phyloP scores from a whole-genome alignment of 768 basidiomycete species.

The Suillus cothurnatus region DNA sequence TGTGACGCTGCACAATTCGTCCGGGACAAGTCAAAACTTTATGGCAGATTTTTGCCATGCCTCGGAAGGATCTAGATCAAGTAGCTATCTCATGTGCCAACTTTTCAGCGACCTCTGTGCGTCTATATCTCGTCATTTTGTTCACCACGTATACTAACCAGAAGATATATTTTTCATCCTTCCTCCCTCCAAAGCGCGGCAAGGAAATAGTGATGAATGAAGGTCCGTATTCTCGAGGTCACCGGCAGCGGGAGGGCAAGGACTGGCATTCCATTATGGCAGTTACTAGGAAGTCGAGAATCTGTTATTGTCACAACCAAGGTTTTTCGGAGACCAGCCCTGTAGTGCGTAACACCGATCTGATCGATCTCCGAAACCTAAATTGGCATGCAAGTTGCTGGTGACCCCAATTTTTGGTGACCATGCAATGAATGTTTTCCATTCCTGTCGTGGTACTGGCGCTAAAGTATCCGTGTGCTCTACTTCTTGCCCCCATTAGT shows the following conservation, averaged over 20 bases:
- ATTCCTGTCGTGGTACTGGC: conserved; percentile 11
- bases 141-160: background rate
- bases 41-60: conserved; percentile 36
- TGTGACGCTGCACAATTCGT: background rate
- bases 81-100: conserved; percentile 52
- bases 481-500: background rate
- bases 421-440: conserved; percentile 53
- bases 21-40: conserved; percentile 13
- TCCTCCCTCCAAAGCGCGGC: conserved; percentile 39
- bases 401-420: conserved; percentile 51
- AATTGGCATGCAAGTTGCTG: conserved; percentile 32
- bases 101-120: conserved; percentile 64
- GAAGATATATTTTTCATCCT: conserved; percentile 51
- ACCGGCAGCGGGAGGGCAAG: conserved; percentile 22
- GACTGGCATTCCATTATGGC: conserved; percentile 59
- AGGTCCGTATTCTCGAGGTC: conserved; percentile 64
- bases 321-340: conserved; percentile 56
- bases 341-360: conserved; percentile 41
- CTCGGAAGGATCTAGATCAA: conserved; percentile 26
- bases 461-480: background rate
- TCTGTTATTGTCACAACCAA: conserved; percentile 68
- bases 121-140: conserved; percentile 21
- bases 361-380: background rate
- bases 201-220: conserved; percentile 47
- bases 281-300: conserved; percentile 59